A percentile compares a stretch with the other conserved stretches of the same genome.
Conservation (phyloP, 2,329 filamentous ascomycete species). For the Didymella arachidicola region DNA sequence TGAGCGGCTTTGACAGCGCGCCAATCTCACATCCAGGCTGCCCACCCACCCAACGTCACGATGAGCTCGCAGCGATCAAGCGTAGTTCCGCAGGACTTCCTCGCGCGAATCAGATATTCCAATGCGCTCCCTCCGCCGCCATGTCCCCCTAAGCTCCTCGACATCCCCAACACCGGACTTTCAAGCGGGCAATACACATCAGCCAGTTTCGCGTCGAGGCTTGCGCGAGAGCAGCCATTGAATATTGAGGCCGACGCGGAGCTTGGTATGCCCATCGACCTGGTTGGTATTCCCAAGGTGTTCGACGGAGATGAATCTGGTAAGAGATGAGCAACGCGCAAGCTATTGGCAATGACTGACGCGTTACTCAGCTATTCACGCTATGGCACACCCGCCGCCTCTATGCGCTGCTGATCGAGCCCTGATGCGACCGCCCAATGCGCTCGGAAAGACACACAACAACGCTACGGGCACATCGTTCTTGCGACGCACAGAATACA, state of each 20-base stretch:
- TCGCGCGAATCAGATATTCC: slow-evolving; percentile 92
- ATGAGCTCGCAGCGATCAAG: slow-evolving; percentile 41
- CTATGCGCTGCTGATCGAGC: slow-evolving; percentile 84
- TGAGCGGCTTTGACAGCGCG: slow-evolving; percentile 26
- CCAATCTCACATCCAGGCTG: slow-evolving; percentile 13
- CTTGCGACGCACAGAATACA: slow-evolving; percentile 95
- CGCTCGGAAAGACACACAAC: slow-evolving; percentile 82
- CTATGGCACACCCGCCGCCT: slow-evolving; percentile 72
- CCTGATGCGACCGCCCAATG: slow-evolving; percentile 82
- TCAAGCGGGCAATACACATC: slow-evolving; percentile 87
- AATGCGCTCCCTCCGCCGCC: slow-evolving; percentile 95
- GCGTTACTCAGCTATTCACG: slow-evolving; percentile 74
- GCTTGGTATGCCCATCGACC: slow-evolving; percentile 94
- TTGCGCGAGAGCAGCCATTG: slow-evolving; percentile 88
- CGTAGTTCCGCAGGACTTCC: slow-evolving; percentile 88
- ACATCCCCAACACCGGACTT: slow-evolving; percentile 93
- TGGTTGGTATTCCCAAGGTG: slow-evolving; percentile 92
- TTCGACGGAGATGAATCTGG: slow-evolving; percentile 95
- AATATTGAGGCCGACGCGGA: slow-evolving; percentile 98
- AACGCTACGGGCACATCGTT: slow-evolving; percentile 85
- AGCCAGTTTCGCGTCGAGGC: slow-evolving; percentile 85
- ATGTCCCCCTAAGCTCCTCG: slow-evolving; percentile 93
- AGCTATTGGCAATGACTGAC: slow-evolving; percentile 31
- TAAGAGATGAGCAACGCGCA: slow-evolving; percentile 54
- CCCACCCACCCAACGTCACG: slow-evolving; percentile 15